Evolutionary conservation across 2,329 filamentous ascomycete genomes (phyloP).

Genomic region (Claviceps humidiphila): DNA sequence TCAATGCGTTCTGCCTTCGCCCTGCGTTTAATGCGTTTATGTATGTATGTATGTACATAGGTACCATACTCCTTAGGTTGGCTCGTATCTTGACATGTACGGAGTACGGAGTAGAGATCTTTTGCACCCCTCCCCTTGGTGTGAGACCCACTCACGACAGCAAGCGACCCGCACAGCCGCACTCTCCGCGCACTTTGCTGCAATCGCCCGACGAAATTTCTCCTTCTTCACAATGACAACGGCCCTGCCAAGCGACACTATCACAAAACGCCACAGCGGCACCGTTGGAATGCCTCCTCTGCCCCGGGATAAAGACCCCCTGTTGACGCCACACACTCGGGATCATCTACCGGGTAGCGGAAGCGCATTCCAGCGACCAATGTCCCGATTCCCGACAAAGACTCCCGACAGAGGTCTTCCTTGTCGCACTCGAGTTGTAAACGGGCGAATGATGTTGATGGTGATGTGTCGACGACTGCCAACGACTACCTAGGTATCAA

Average conservation of each 20-base stretch:
- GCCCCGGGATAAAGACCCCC: not conserved
- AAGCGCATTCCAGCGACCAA: not conserved
- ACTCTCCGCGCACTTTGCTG: not conserved
- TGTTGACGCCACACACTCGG: not conserved
- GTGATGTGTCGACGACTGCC: not conserved
- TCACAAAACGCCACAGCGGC: not conserved
- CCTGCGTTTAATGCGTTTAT: no score
- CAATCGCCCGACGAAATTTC: no score
- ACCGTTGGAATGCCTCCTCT: not conserved
- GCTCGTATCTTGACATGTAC: no score
- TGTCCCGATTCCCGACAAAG: not conserved
- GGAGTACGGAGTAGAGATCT: no score
- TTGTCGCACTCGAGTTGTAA: not conserved
- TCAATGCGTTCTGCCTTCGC: no score
- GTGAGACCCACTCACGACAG: no score
- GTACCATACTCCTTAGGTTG: no score
- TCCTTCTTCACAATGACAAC: no score
- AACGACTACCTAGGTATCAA: not conserved
- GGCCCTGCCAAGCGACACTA: no score
- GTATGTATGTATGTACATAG: no score
- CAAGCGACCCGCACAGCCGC: no score
- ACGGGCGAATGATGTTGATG: not conserved
- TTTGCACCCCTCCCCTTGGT: no score
- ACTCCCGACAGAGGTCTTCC: not conserved
- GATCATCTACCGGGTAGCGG: not conserved